phyloP scores from a whole-genome alignment of 371 early-diverging fungal species.

The Blyttiomyces sp. region DNA sequence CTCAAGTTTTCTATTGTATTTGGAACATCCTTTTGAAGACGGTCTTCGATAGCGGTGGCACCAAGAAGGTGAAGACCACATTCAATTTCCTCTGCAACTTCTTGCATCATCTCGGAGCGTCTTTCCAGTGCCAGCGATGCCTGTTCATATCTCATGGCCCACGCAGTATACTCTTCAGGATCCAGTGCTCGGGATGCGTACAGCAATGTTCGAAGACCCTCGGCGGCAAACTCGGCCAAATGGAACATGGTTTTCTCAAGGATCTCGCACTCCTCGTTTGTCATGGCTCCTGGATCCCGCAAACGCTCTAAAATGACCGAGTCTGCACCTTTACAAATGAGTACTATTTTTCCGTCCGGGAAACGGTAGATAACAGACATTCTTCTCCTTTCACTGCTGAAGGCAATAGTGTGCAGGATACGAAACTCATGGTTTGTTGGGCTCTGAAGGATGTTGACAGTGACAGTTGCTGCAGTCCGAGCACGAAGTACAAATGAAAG shows the following conservation, averaged over 20 bases:
- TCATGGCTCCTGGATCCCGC: slow-evolving; percentile 71
- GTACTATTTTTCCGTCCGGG: slow-evolving; percentile 66
- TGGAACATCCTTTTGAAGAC: slow-evolving; percentile 91
- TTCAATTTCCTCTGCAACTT: slow-evolving; percentile 75
- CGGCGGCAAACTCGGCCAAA: slow-evolving; percentile 79
- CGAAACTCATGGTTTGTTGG: slow-evolving; percentile 57
- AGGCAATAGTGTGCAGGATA: slow-evolving; percentile 79
- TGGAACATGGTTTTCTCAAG: slow-evolving; percentile 66
- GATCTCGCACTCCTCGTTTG: slow-evolving; percentile 76
- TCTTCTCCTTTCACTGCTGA: slow-evolving; percentile 87
- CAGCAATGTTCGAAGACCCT: slow-evolving; percentile 87
- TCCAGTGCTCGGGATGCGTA: slow-evolving; percentile 66
- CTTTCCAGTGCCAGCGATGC: slow-evolving; percentile 71
- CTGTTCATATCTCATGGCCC: slow-evolving; percentile 61
- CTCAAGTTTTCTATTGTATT: slow-evolving; percentile 85
- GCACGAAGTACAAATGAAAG: slow-evolving; percentile 76
- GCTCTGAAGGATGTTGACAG: slow-evolving; percentile 57
- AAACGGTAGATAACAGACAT: slow-evolving; percentile 82
- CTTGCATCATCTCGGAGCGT: slow-evolving; percentile 68
- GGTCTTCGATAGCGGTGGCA: slow-evolving; percentile 97
- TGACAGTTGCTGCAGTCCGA: slow-evolving; percentile 61
- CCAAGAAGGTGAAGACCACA: slow-evolving; percentile 77
- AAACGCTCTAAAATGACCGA: slow-evolving; percentile 63
- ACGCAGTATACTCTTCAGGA: slow-evolving; percentile 61
- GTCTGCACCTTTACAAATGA: slow-evolving; percentile 91